phyloP scores from a whole-genome alignment of 768 basidiomycete genomes.

The Amanita polypyramis region DNA sequence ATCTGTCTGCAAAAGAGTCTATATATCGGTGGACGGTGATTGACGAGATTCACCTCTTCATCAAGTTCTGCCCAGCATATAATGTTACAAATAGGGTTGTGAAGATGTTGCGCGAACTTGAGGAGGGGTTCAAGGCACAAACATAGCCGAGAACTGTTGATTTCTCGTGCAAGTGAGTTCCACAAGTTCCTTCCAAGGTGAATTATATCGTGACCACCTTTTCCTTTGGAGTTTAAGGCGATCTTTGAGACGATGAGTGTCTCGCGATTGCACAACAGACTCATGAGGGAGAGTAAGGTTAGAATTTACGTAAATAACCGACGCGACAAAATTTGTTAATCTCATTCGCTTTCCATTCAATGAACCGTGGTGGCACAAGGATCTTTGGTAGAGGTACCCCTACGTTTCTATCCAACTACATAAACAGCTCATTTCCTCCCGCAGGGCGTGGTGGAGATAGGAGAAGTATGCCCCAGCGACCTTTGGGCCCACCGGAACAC shows the following conservation, averaged over 20 bases:
- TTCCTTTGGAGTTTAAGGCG: neutral
- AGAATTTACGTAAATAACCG: neutral
- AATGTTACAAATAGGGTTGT: neutral
- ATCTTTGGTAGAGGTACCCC: conserved; percentile 28
- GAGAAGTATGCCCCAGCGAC: conserved; percentile 32
- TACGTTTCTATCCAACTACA: neutral
- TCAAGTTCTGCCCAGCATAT: conserved; percentile 14
- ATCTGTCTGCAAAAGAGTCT: conserved; percentile 10
- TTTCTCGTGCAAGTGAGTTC: conserved; percentile 12
- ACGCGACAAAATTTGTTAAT: neutral
- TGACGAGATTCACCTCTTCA: conserved; percentile 18
- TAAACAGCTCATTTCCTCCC: neutral
- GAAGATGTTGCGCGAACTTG: neutral
- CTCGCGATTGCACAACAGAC: neutral
- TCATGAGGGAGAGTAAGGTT: neutral
- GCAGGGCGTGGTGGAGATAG: conserved; percentile 30
- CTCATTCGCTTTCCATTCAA: neutral
- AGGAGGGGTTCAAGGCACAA: conserved; percentile 1
- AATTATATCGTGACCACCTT: conserved; percentile 9
- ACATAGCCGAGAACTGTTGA: conserved; percentile 6
- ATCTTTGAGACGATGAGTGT: neutral
- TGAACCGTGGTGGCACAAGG: conserved; percentile 1
- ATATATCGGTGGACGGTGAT: conserved; percentile 8
- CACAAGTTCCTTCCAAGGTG: conserved; percentile 20
- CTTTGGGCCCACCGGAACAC: conserved; percentile 69